Conservation (phyloP, 768 basidiomycete species). For the Podaxis sp. region DNA sequence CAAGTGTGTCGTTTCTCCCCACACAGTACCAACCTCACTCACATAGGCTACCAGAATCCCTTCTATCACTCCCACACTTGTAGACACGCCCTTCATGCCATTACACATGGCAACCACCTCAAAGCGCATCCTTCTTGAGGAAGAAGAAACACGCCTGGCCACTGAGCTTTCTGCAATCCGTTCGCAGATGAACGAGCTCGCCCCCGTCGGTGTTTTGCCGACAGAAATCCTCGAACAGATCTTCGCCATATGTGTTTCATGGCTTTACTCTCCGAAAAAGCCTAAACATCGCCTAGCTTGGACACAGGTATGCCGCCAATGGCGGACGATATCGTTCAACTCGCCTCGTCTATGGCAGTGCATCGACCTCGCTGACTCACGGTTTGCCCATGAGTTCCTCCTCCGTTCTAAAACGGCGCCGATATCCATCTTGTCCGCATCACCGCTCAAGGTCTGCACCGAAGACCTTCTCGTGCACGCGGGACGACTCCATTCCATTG, state of each 20-base stretch:
- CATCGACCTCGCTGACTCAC: slow-evolving; percentile 35
- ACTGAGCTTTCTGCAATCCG: slow-evolving; percentile 27
- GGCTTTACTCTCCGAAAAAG: slow-evolving; percentile 30
- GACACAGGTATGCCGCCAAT: slow-evolving; percentile 39
- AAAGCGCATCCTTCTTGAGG: slow-evolving; percentile 19
- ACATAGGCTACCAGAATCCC: neutral
- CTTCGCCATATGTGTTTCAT: slow-evolving; percentile 35
- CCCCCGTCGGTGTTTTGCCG: slow-evolving; percentile 32
- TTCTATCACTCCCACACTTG: neutral
- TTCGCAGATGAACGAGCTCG: slow-evolving; percentile 24
- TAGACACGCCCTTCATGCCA: neutral
- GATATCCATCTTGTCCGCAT: slow-evolving; percentile 31
- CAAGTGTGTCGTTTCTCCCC: neutral
- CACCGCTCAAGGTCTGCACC: slow-evolving; percentile 25
- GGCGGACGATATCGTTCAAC: slow-evolving; percentile 33
- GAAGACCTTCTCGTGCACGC: slow-evolving; percentile 28
- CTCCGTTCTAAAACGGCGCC: slow-evolving; percentile 32
- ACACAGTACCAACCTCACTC: neutral
- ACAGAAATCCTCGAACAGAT: slow-evolving; percentile 39
- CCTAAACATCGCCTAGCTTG: slow-evolving; percentile 33
- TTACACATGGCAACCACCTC: neutral
- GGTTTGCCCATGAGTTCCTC: slow-evolving; percentile 33
- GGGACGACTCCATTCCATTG: slow-evolving; percentile 30
- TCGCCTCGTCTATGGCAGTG: slow-evolving; percentile 37
- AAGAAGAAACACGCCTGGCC: slow-evolving; percentile 27